A percentile compares a stretch with the other conserved stretches of the same genome.
These are phyloP conservation scores for Neolentinus lepideus DNA, from an alignment of 1,284 basidiomycete genomes.

Conservation along the genomic window DNA sequence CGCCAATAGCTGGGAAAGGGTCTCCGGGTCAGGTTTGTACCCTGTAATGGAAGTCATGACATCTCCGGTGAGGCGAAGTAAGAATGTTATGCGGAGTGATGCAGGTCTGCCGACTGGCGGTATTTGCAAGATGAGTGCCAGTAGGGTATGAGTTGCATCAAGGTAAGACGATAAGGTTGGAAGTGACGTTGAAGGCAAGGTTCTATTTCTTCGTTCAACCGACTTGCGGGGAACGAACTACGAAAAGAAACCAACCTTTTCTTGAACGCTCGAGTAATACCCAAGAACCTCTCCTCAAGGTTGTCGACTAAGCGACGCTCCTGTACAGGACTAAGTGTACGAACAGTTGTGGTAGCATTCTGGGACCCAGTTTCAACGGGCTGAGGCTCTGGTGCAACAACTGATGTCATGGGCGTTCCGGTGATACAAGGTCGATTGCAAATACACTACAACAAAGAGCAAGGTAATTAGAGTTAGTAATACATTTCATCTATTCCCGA, in stretches of 20 bases:
- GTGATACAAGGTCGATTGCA: not conserved
- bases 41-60: conserved; percentile 49
- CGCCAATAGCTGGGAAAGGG: conserved; percentile 45
- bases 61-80: conserved; percentile 67
- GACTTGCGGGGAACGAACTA: not conserved
- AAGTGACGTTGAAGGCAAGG: conserved; percentile 38
- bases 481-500: conserved; percentile 17
- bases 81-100: conserved; percentile 50
- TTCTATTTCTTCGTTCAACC: not conserved
- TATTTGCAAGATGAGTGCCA: conserved; percentile 60
- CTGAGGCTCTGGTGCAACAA: not conserved
- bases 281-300: conserved; percentile 55
- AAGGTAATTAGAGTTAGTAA: not conserved
- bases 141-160: conserved; percentile 41
- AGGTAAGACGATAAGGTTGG: conserved; percentile 53
- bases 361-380: not conserved
- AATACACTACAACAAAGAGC: not conserved
- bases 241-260: conserved; percentile 46
- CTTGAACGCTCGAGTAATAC: conserved; percentile 58
- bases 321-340: conserved; percentile 26
- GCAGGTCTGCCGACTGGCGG: conserved; percentile 58
- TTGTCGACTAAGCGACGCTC: conserved; percentile 57
- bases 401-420: not conserved
- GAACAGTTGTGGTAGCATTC: not conserved
- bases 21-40: conserved; percentile 37